These are phyloP conservation scores for Rhododendron molle DNA, from an alignment of 148 eudicot genomes.

Conservation along the genomic window DNA sequence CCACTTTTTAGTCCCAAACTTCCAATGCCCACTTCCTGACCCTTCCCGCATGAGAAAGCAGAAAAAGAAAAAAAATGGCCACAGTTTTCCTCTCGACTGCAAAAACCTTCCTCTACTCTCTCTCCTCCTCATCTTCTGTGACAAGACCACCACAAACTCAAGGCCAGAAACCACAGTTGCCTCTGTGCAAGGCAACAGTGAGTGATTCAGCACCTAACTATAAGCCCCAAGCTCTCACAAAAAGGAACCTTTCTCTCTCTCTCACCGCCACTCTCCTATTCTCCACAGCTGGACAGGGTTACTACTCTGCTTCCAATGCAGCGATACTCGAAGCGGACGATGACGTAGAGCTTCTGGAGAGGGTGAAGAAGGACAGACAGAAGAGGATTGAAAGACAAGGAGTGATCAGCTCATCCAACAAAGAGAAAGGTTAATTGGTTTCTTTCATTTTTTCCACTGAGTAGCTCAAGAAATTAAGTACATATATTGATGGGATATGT, in stretches of 20 bases:
- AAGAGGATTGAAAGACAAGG: conserved; percentile 85
- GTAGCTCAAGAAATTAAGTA: neutral
- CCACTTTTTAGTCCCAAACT: conserved; percentile 20
- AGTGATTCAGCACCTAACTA: conserved; percentile 10
- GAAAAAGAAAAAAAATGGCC: conserved; percentile 43
- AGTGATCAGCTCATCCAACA: conserved; percentile 54
- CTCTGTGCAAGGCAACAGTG: conserved; percentile 32
- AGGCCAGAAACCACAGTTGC: conserved; percentile 16
- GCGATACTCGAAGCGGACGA: conserved; percentile 90
- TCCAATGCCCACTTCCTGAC: conserved; percentile 7
- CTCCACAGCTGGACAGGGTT: conserved; percentile 31
- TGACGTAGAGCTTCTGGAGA: conserved; percentile 80
- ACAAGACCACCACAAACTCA: neutral
- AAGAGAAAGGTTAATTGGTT: conserved; percentile 59
- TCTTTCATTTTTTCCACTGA: neutral
- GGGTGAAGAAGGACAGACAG: conserved; percentile 83
- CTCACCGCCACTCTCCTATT: conserved; percentile 49
- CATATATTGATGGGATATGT: too few relatives aligned
- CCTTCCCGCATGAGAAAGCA: conserved; percentile 26
- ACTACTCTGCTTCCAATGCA: conserved; percentile 35
- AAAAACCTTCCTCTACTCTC: conserved; percentile 31
- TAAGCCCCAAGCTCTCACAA: conserved; percentile 22
- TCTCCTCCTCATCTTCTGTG: conserved; percentile 23
- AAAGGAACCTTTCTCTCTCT: conserved; percentile 52
- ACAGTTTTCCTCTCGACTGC: conserved; percentile 58